phyloP scores from a whole-genome alignment of 2,329 filamentous ascomycete species.

The Chaetomium sp. region DNA sequence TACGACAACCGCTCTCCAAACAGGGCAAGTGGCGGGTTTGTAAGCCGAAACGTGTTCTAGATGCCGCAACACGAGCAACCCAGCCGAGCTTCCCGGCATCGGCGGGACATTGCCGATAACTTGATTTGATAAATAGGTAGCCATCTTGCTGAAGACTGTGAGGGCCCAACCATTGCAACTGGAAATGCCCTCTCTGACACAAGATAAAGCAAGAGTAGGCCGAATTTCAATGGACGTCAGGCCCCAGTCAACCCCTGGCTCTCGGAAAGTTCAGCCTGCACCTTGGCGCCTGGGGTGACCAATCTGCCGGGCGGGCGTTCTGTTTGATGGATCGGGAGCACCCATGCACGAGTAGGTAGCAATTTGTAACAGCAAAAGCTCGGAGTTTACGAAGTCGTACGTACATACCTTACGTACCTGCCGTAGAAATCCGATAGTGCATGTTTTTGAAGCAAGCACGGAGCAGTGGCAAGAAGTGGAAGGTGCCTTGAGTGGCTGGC shows the following conservation, averaged over 20 bases:
- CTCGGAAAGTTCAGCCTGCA: background rate
- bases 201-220: background rate
- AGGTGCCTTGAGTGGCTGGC: slow-evolving; percentile 7
- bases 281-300: slow-evolving; percentile 8
- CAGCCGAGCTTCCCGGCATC: background rate
- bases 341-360: background rate
- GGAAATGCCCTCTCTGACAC: background rate
- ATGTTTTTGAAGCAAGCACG: background rate
- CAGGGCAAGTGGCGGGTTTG: slow-evolving; percentile 10
- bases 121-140: background rate
- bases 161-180: background rate
- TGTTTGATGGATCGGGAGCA: background rate
- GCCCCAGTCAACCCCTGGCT: background rate
- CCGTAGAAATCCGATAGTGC: too few relatives aligned
- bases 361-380: background rate
- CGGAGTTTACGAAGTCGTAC: background rate
- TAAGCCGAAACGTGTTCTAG: slow-evolving; percentile 12
- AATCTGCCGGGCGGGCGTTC: slow-evolving; percentile 2
- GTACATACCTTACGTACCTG: background rate
- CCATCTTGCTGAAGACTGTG: background rate
- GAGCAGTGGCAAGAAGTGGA: slow-evolving; percentile 5
- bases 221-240: background rate
- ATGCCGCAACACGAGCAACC: slow-evolving; percentile 9
- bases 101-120: background rate
- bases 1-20: background rate